Evolutionary conservation across 192 early-diverging fungal genomes (phyloP).

Genomic region (Coemansia sp.): DNA sequence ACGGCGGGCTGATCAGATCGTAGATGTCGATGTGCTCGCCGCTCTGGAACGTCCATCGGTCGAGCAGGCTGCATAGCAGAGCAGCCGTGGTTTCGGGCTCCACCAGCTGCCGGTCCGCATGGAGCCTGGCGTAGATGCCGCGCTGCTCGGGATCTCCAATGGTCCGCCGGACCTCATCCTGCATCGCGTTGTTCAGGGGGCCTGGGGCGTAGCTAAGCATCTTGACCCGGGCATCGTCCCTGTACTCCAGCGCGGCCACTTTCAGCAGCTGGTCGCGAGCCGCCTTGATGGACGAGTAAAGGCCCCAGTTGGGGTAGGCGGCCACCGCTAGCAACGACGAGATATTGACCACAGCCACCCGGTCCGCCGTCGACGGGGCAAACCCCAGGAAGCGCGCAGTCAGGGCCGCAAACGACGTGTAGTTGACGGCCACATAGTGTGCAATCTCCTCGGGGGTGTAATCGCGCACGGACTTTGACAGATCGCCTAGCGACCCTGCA

Average conservation of each 20-base stretch:
- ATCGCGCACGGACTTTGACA: constrained; percentile 54
- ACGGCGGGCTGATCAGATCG: constrained; percentile 34
- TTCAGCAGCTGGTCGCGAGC: constrained; percentile 72
- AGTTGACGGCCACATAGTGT: constrained; percentile 54
- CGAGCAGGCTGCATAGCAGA: constrained; percentile 58
- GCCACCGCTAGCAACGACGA: constrained; percentile 71
- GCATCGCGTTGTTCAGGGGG: constrained; percentile 82
- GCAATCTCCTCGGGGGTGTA: constrained; percentile 48
- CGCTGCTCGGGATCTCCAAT: constrained; percentile 63
- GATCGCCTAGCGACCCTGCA: constrained; percentile 66
- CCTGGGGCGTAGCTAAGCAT: constrained; percentile 84
- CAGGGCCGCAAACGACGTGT: constrained; percentile 53
- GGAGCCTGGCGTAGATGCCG: constrained; percentile 58
- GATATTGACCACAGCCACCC: constrained; percentile 63
- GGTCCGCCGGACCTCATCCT: constrained; percentile 60
- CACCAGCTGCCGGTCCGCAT: constrained; percentile 62
- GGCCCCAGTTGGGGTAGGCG: constrained; percentile 71
- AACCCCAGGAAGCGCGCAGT: constrained; percentile 28
- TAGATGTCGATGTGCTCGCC: constrained; percentile 69
- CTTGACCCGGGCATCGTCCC: constrained; percentile 45
- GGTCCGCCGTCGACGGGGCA: constrained; percentile 1
- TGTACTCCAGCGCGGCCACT: constrained; percentile 66
- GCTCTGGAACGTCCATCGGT: constrained; percentile 52
- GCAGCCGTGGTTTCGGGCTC: constrained; percentile 57
- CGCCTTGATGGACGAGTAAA: constrained; percentile 76